These are phyloP conservation scores for Sungouiozyma intestinalis DNA, from an alignment of 805 yeast species.

Conservation along the genomic window DNA sequence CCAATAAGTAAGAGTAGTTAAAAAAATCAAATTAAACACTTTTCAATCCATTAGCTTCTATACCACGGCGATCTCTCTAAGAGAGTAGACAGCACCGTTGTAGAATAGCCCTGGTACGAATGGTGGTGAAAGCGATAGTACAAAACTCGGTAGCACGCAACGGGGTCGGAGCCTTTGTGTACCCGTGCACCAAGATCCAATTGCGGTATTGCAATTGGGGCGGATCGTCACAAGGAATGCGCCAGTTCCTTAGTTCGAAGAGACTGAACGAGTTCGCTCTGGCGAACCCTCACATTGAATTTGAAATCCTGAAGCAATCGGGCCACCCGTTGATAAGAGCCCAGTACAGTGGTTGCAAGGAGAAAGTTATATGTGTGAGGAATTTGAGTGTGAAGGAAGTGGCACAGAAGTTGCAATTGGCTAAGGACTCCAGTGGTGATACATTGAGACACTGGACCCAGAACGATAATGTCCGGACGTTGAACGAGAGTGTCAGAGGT, in stretches of 20 bases:
- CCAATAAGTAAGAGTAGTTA: too few species aligned
- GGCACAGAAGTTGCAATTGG: slow-evolving; percentile 49
- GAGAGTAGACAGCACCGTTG: too few species aligned
- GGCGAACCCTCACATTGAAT: slow-evolving; percentile 55
- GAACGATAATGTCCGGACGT: slow-evolving; percentile 67
- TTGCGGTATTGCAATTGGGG: slow-evolving; percentile 91
- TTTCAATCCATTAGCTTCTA: too few species aligned
- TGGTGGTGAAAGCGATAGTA: slow-evolving; percentile 46
- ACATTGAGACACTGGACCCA: slow-evolving; percentile 47
- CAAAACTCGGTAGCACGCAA: slow-evolving; percentile 56
- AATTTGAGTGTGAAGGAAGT: slow-evolving; percentile 57
- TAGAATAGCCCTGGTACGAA: slow-evolving; percentile 1
- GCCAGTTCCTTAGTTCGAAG: slow-evolving; percentile 49
- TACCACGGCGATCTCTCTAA: too few species aligned
- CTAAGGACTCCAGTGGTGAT: slow-evolving; percentile 62
- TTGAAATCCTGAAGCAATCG: slow-evolving; percentile 53
- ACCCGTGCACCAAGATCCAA: slow-evolving; percentile 65
- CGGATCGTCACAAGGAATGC: slow-evolving; percentile 80
- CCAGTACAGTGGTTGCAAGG: slow-evolving; percentile 38
- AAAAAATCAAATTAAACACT: too few species aligned
- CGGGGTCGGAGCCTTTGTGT: slow-evolving; percentile 64
- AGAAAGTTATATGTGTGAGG: slow-evolving; percentile 63
- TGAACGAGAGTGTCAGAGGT: slow-evolving; percentile 83
- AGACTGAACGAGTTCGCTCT: slow-evolving; percentile 47
- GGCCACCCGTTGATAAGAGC: slow-evolving; percentile 80